Evolutionary conservation across 2,329 filamentous ascomycete species (phyloP).

Genomic region (Colletotrichum gigasporum): DNA sequence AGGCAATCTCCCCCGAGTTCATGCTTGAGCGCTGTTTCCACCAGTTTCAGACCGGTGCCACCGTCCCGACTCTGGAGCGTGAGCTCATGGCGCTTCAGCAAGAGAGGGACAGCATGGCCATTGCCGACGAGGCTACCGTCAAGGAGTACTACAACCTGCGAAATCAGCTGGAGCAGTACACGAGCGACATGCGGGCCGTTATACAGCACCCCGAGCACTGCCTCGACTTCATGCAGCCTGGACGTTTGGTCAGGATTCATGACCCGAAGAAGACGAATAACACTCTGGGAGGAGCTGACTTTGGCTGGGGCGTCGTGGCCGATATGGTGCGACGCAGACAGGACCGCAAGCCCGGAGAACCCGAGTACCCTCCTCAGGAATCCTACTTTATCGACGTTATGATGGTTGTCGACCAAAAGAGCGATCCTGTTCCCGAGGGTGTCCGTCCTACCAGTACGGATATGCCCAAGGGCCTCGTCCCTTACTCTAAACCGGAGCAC

Average conservation of each 20-base stretch:
- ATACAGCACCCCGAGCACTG: constrained; percentile 93
- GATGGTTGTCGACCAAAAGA: constrained; percentile 65
- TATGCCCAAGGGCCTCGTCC: constrained; percentile 72
- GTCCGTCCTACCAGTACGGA: constrained; percentile 47
- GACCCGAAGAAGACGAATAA: constrained; percentile 62
- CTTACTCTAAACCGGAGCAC: constrained; percentile 70
- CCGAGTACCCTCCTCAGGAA: constrained; percentile 78
- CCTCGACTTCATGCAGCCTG: constrained; percentile 83
- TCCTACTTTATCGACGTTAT: constrained; percentile 86
- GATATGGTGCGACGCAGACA: constrained; percentile 76
- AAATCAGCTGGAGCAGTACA: constrained; percentile 83
- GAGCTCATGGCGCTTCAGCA: constrained; percentile 82
- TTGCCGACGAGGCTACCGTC: constrained; percentile 87
- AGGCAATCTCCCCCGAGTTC: constrained; percentile 97
- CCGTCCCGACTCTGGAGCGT: constrained; percentile 84
- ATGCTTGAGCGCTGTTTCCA: constrained; percentile 99
- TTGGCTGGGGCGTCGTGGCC: constrained; percentile 93
- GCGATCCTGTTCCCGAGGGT: constrained; percentile 53
- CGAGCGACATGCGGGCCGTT: constrained; percentile 88
- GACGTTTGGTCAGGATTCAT: constrained; percentile 89
- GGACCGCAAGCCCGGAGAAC: constrained; percentile 71
- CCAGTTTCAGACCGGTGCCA: constrained; percentile 96
- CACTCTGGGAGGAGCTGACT: constrained; percentile 70
- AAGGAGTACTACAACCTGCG: constrained; percentile 94
- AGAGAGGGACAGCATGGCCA: constrained; percentile 76